These are phyloP conservation scores for Colletotrichum coccodes DNA, from an alignment of 2,329 filamentous ascomycete genomes.

Conservation along the genomic window DNA sequence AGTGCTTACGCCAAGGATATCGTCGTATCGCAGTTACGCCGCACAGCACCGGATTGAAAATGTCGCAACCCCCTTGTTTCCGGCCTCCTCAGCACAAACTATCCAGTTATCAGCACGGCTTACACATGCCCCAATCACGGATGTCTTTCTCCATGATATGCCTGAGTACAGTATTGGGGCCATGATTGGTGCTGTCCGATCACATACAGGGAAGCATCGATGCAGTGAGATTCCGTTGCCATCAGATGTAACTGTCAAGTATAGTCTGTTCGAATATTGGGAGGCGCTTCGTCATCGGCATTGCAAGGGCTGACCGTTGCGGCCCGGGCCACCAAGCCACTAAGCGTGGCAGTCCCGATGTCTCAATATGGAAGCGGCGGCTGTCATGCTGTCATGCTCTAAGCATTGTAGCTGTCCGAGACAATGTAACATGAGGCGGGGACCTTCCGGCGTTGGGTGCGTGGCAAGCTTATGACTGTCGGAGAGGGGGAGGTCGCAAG, in stretches of 20 bases:
- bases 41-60: neutral
- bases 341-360: neutral
- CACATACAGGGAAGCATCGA: neutral
- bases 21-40: neutral
- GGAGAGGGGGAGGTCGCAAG: neutral
- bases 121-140: neutral
- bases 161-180: neutral
- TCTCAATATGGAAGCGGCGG: neutral
- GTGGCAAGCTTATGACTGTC: neutral
- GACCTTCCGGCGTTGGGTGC: neutral
- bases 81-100: neutral
- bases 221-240: neutral
- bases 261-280: neutral
- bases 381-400: neutral
- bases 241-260: neutral
- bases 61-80: neutral
- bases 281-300: neutral
- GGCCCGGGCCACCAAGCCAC: neutral
- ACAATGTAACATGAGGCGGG: conserved; percentile 2
- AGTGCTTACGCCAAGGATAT: neutral
- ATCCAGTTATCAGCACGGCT: neutral
- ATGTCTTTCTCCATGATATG: neutral
- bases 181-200: neutral
- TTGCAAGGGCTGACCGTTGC: neutral
- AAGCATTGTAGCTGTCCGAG: neutral